Evolutionary conservation across 345 rosid species (phyloP).

Genomic region (Acer campestre): DNA sequence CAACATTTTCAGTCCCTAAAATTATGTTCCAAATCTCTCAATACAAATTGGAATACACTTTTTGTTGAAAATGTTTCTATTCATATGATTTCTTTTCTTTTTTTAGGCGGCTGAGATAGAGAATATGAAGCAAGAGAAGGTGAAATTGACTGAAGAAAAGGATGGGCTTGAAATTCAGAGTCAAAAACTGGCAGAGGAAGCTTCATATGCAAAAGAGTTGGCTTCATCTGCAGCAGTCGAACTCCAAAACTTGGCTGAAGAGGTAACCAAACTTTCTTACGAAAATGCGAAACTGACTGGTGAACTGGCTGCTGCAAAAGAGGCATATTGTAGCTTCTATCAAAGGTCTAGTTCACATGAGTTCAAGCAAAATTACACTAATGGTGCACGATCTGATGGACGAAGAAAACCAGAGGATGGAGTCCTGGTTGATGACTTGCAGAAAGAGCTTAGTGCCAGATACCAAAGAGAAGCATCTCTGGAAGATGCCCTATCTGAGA

Average conservation of each 20-base stretch:
- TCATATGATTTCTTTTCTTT: slow-evolving; percentile 12
- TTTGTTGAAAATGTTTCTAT: neutral
- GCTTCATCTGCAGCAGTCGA: slow-evolving; percentile 76
- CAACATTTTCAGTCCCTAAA: slow-evolving; percentile 6
- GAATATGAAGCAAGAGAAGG: slow-evolving; percentile 56
- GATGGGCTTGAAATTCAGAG: slow-evolving; percentile 56
- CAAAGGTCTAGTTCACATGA: slow-evolving; percentile 34
- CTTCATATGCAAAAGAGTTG: slow-evolving; percentile 72
- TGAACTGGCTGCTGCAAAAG: slow-evolving; percentile 52
- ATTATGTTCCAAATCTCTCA: neutral
- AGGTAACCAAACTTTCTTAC: slow-evolving; percentile 69
- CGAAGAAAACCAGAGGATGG: slow-evolving; percentile 33
- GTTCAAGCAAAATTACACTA: slow-evolving; percentile 29
- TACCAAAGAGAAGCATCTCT: slow-evolving; percentile 47
- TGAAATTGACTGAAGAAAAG: slow-evolving; percentile 51
- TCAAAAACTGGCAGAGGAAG: slow-evolving; percentile 63
- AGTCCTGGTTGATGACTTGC: slow-evolving; percentile 44
- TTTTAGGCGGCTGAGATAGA: slow-evolving; percentile 60
- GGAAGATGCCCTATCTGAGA: slow-evolving; percentile 44
- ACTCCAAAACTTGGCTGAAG: slow-evolving; percentile 65
- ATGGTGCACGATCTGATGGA: slow-evolving; percentile 30
- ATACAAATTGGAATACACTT: neutral
- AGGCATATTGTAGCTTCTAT: slow-evolving; percentile 27
- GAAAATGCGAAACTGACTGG: slow-evolving; percentile 59
- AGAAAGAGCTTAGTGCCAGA: slow-evolving; percentile 44